These are phyloP conservation scores for Salvia hispanica DNA, from an alignment of 257 asterid species.

Conservation along the genomic window DNA sequence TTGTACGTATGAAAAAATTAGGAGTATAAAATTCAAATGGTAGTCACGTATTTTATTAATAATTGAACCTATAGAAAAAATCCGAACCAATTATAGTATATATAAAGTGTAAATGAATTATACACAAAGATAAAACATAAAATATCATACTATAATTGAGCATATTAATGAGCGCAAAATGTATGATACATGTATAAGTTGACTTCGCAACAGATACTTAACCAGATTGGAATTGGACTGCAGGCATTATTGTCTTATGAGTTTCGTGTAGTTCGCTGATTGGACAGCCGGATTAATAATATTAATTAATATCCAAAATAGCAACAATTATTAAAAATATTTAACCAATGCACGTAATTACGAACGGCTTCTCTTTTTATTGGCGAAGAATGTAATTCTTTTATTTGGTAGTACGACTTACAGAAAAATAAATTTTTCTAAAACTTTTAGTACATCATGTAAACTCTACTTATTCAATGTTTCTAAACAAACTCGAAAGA, in stretches of 20 bases:
- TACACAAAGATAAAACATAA: not conserved
- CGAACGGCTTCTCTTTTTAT: not conserved
- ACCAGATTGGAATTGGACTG: too few relatives aligned
- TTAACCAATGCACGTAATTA: not conserved
- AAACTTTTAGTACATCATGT: too few relatives aligned
- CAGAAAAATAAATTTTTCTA: too few relatives aligned
- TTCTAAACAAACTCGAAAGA: not conserved
- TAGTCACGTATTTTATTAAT: too few relatives aligned
- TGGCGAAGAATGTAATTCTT: too few relatives aligned
- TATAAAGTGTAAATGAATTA: too few relatives aligned
- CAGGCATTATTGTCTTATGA: not conserved
- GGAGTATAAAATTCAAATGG: too few relatives aligned
- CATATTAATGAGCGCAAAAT: conserved; percentile 27
- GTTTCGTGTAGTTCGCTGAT: conserved; percentile 29
- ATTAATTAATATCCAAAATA: not conserved
- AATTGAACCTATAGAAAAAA: too few relatives aligned
- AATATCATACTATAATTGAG: conserved; percentile 5
- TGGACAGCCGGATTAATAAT: not conserved
- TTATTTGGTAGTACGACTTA: too few relatives aligned
- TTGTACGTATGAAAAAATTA: too few relatives aligned
- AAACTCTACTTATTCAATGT: too few relatives aligned
- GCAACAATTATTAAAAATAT: not conserved
- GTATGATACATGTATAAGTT: conserved; percentile 26
- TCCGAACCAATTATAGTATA: too few relatives aligned
- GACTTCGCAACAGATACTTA: conserved; percentile 27